Conservation (phyloP, 257 asterid species). For the Plantago ovata region DNA sequence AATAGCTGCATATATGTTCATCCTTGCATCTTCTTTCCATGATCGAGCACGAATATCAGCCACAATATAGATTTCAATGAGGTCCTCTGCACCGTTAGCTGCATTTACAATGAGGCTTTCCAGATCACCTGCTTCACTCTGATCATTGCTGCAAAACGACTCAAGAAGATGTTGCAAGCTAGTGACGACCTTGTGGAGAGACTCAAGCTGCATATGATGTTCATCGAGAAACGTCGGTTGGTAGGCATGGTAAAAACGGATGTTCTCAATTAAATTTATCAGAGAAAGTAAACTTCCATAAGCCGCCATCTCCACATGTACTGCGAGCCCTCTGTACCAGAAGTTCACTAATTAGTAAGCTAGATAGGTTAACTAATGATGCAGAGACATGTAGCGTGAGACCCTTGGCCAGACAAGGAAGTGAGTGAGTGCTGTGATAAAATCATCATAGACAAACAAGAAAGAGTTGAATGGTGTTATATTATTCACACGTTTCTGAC, state of each 20-base stretch:
- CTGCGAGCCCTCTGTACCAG: too few species aligned
- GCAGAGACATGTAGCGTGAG: too few species aligned
- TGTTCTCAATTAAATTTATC: background rate
- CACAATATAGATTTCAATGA: background rate
- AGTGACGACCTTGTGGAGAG: background rate
- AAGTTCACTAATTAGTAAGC: too few species aligned
- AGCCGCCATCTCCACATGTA: background rate
- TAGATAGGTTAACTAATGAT: too few species aligned
- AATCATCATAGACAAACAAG: too few species aligned
- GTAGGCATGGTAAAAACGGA: background rate
- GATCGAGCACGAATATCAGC: background rate
- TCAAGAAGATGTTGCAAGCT: background rate
- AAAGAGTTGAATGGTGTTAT: too few species aligned
- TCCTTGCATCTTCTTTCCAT: background rate
- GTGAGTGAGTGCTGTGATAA: too few species aligned
- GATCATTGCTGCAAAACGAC: background rate
- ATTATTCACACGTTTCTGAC: too few species aligned
- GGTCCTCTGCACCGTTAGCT: background rate
- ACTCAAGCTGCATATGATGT: background rate
- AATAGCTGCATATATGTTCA: background rate
- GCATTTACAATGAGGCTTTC: background rate
- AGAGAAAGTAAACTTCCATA: conserved; percentile 7
- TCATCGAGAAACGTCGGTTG: background rate
- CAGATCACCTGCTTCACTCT: background rate
- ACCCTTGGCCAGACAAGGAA: too few species aligned